Evolutionary conservation across 2,329 filamentous ascomycete genomes (phyloP), one percentile per base, ranked within the genome.

Genomic region (Fusarium oxysporum): DNA sequence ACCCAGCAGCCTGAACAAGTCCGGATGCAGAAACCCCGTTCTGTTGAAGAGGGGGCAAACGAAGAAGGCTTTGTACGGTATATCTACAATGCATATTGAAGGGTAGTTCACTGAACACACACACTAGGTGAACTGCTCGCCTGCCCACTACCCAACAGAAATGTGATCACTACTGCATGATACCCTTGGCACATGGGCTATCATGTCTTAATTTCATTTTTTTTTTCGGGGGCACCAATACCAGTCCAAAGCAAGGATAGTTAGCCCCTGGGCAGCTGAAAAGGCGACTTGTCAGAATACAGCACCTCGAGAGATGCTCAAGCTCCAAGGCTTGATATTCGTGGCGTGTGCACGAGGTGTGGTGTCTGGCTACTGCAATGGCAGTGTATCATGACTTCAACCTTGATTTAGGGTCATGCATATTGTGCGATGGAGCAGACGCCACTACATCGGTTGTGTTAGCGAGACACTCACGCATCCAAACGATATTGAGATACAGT

Each of bases 211-310:
- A 55, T 50, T 57, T 56, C 70, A 64, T 71, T 64, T 70, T 45
- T 19, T 50, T 5, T 3, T 6, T 6, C 8, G n/a, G 30, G 28
- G 38, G 58, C 55, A 68, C 70, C 70, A 73, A 73, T 73, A 43
- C 67, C 54, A 57, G 50, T 48, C 44, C 38, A 57, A 47, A 57
- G 41, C 66, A 59, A 63, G 62, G 67, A 73, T 71, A 43, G 38
- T 43, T 25, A 40, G 60, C 58, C 71, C 67, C 50, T 67, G 70
- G 44, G 9, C 45, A 73, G 70, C 67, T 63, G 67, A 68, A 63
- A 50, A 57, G 38, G 45, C 67, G 37, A 64, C 37, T 65, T 71
- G 62, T 55, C 41, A 63, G 43, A 57, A 51, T 38, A 50, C 35
- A 50, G 38, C 37, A 35, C 53, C 33, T 66, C 37, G 28, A 40